A percentile compares a stretch with the other conserved stretches of the same genome.
phyloP scores from a whole-genome alignment of 495 filamentous ascomycete genomes.

The Collariella sp. region DNA sequence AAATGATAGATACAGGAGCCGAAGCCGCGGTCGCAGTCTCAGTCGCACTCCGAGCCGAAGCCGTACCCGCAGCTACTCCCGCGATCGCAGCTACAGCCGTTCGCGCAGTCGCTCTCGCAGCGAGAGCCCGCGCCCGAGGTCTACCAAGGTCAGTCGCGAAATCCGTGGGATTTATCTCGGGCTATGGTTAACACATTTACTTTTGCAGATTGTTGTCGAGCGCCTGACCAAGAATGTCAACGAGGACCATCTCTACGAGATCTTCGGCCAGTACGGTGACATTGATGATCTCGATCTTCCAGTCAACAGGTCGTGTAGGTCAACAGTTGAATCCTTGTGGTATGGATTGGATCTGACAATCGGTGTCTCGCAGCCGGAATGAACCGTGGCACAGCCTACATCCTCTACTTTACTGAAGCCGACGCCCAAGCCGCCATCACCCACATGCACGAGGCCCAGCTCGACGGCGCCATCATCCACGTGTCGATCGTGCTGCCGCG shows the following conservation, averaged over 20 bases:
- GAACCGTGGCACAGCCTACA: constrained; percentile 92
- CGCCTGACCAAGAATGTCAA: constrained; percentile 94
- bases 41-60: constrained; percentile 9
- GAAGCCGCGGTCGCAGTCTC: constrained; percentile 21
- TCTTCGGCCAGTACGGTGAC: constrained; percentile 81
- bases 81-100: constrained; percentile 22
- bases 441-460: constrained; percentile 95
- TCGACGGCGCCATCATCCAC: constrained; percentile 79
- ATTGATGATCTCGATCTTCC: constrained; percentile 85
- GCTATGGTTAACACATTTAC: neutral
- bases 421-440: constrained; percentile 85
- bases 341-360: constrained; percentile 8
- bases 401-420: constrained; percentile 66
- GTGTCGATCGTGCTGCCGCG: constrained; percentile 92
- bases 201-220: constrained; percentile 78
- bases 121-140: constrained; percentile 15
- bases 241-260: constrained; percentile 77
- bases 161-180: neutral
- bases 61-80: constrained; percentile 15
- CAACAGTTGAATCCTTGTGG: neutral
- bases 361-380: constrained; percentile 54
- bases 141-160: constrained; percentile 26
- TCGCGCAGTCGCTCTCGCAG: constrained; percentile 30
- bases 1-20: constrained; percentile 27
- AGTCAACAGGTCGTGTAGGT: constrained; percentile 74